Evolutionary conservation across 176 grass and related monocot species (phyloP), one percentile per base, ranked within the genome.

Genomic region (Oryza glumipatula): DNA sequence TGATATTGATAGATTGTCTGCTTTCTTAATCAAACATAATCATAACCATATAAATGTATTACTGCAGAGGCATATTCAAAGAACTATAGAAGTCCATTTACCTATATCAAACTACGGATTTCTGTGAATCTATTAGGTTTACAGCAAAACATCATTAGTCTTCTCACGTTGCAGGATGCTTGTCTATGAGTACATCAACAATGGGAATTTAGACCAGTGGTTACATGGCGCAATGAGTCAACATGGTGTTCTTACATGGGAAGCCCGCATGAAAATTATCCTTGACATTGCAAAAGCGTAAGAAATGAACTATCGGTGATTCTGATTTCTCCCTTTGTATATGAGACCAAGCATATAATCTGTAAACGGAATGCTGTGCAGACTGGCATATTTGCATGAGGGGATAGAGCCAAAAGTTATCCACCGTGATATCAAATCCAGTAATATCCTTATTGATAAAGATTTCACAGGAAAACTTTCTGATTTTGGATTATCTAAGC

Each of bases 131-230:
- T 72, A 30, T 12, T 72, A 72, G 7, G 39, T 60, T 61, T 71
- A 38, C 68, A 72, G 14, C 80, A 65, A 49, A 71, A n/a, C 23
- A 72, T 36, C 15, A 30, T 72, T 82, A 81, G 51, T n/a, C 67
- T 21, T 54, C 48, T 81, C 19, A 24, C 68, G 10, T 56, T 70
- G 66, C 56, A 61, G 56, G 56, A 61, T 61, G 56, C 56, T 61
- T 61, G 56, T 61, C 2, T 61, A 61, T 61, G 56, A 61, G 10
- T 61, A 61, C 21, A 9, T 61, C 56, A 61, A 61, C 56, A 61
- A 61, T 61, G 56, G 56, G 6, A 61, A 61, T 1, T 22, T 61
- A 61, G 56, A 61, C 6, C 56, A 61, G 56, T 61, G 56, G 56
- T 61, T 61, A 6, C 56, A 61, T 61, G 56, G 56, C 0, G 21